Evolutionary conservation across 1,139 yeast species (phyloP), one percentile per base, ranked within the genome.

Genomic region (Trichomonascaceae sp.): DNA sequence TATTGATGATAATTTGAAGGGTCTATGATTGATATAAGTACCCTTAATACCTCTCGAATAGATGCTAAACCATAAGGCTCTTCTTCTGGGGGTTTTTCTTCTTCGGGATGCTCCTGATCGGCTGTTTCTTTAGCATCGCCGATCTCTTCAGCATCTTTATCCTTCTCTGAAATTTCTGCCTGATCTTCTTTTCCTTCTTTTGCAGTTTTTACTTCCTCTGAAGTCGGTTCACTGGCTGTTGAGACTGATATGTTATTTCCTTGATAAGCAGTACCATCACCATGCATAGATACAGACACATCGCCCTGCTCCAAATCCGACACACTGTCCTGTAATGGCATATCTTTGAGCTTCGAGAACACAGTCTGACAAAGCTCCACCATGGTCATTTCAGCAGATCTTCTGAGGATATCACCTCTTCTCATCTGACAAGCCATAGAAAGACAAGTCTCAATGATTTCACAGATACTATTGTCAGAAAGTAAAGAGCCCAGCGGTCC

Each of bases 401-500:
- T 80, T 64, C 99, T 77, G 56, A 95, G 77, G 13, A 91, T 88
- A 63, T 93, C 98, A 58, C 95, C 86, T 68, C 98, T 80, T 66
- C 91, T 81, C 72, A 90, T 88, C 68, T 93, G 95, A 66, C 96
- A 89, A 1, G 98, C 96, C 70, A 95, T 79, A 13, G 95, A 85
- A 65, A 95, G 78, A 57, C 96, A 89, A 0, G 97, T 90, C 63
- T 93, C 96, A 18, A 91, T 82, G 39, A 91, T 90, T 66, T 91
- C 98, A 58, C 89, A 85, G 53, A 93, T 82, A 32, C 87, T 84
- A 52, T 90, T 93, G 67, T 91, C 93, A 1, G 93, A 82, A 50
- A 93, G 72, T 18, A 82, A 66, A 38, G 75, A 77, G 13, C 91
- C 85, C 49, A 85, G 75, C 0, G 79, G 77, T n/a, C 93, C 82